phyloP scores from a whole-genome alignment of 306 rosid genomes.

The Vigna mungo region DNA sequence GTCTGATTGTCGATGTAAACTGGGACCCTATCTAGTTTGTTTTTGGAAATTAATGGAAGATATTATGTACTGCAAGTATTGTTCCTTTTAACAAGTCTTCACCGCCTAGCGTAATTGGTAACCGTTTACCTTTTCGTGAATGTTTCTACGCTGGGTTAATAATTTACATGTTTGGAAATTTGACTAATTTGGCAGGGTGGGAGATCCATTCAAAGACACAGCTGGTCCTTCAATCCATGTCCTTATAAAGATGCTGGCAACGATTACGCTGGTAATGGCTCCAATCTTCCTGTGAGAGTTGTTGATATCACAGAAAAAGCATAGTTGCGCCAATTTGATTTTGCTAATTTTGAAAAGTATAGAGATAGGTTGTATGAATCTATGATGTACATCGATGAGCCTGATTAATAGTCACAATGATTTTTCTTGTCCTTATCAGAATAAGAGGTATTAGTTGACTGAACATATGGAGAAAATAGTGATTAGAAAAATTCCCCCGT shows the following conservation, averaged over 20 bases:
- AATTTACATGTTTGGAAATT: slow-evolving; percentile 13
- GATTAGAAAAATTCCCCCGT: slow-evolving; percentile 10
- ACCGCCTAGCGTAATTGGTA: slow-evolving; percentile 14
- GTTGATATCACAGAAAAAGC: slow-evolving; percentile 47
- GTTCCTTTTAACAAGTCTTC: background rate
- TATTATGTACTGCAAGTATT: background rate
- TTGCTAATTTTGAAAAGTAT: slow-evolving; percentile 61
- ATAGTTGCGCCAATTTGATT: slow-evolving; percentile 49
- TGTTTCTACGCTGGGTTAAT: slow-evolving; percentile 28
- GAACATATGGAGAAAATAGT: slow-evolving; percentile 44
- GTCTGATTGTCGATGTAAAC: background rate
- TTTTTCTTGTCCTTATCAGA: slow-evolving; percentile 42
- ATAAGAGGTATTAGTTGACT: slow-evolving; percentile 50
- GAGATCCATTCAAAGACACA: slow-evolving; percentile 99
- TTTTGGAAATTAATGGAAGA: slow-evolving; percentile 4
- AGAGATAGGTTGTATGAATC: slow-evolving; percentile 57
- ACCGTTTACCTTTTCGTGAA: slow-evolving; percentile 2
- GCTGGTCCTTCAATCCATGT: slow-evolving; percentile 99
- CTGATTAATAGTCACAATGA: slow-evolving; percentile 52
- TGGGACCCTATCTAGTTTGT: background rate
- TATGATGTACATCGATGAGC: slow-evolving; percentile 60
- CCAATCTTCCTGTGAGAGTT: slow-evolving; percentile 87
- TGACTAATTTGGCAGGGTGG: slow-evolving; percentile 70
- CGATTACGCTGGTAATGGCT: slow-evolving; percentile 97
- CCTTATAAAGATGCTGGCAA: slow-evolving; percentile 96